Evolutionary conservation across 2,329 filamentous ascomycete species (phyloP).

Genomic region (Botrytis sinoallii): DNA sequence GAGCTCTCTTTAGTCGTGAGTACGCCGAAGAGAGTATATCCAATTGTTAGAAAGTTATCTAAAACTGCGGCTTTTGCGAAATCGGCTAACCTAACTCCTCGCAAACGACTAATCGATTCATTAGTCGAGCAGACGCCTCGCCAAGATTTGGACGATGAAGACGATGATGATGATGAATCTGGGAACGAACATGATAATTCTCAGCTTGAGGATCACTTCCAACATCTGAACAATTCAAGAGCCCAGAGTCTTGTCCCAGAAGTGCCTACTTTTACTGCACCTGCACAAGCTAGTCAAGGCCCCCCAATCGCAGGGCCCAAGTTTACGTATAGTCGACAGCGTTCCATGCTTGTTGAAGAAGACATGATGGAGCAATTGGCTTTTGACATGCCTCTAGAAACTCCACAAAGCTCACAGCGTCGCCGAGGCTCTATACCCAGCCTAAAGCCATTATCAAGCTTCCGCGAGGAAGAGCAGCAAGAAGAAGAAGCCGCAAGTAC

Average conservation of each 20-base stretch:
- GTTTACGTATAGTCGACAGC: constrained; percentile 37
- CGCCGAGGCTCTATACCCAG: constrained; percentile 33
- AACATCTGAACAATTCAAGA: constrained; percentile 17
- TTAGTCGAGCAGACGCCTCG: constrained; percentile 34
- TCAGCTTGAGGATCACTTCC: constrained; percentile 17
- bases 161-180: constrained; percentile 18
- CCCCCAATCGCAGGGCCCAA: constrained; percentile 35
- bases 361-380: constrained; percentile 35
- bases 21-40: neutral
- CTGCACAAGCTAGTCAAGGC: constrained; percentile 28
- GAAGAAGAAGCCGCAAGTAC: constrained; percentile 29
- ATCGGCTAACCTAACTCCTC: constrained; percentile 21
- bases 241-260: constrained; percentile 26
- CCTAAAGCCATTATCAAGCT: constrained; percentile 31
- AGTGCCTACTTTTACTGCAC: constrained; percentile 7
- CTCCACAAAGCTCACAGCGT: constrained; percentile 22
- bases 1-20: constrained; percentile 12
- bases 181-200: constrained; percentile 17
- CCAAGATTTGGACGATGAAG: constrained; percentile 18
- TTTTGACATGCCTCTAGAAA: constrained; percentile 32
- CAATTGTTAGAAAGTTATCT: constrained; percentile 15
- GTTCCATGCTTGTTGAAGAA: constrained; percentile 38
- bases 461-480: constrained; percentile 34
- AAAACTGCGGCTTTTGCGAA: constrained; percentile 26
- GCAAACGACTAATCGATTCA: constrained; percentile 37